A percentile compares a stretch with the other conserved stretches of the same genome.
Evolutionary conservation across 2,329 filamentous ascomycete species (phyloP).

Genomic region (Penicillium sp.): DNA sequence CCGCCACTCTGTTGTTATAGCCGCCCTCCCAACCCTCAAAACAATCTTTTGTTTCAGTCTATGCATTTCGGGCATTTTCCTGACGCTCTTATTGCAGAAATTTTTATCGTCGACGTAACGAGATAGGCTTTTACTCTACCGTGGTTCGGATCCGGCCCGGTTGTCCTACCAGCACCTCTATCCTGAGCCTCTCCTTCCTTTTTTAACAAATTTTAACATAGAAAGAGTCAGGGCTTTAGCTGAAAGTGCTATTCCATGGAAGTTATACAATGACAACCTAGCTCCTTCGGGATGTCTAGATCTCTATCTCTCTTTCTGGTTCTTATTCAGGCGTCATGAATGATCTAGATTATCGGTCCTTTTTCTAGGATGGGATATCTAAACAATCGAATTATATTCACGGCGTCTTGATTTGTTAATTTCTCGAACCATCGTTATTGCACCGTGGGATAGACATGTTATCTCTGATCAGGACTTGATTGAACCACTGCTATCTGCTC

Average conservation of each 20-base stretch:
- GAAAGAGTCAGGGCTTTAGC: not conserved
- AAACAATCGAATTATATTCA: not conserved
- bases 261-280: not conserved
- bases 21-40: not conserved
- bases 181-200: not conserved
- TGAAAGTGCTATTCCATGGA: not conserved
- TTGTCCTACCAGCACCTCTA: not conserved
- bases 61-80: not conserved
- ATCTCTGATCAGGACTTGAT: not conserved
- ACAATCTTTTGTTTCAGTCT: not conserved
- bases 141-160: constrained; percentile 4
- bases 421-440: not conserved
- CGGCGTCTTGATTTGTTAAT: not conserved
- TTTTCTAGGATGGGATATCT: not conserved
- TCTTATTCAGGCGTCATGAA: not conserved
- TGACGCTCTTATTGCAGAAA: not conserved
- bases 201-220: not conserved
- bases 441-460: not conserved
- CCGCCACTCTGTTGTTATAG: not conserved
- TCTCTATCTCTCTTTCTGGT: not conserved
- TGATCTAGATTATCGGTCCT: not conserved
- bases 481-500: not conserved
- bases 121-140: not conserved
- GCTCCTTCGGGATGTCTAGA: too few species aligned
- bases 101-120: not conserved